phyloP scores from a whole-genome alignment of 73 alveolate genomes.

The Diophrys sp. region DNA sequence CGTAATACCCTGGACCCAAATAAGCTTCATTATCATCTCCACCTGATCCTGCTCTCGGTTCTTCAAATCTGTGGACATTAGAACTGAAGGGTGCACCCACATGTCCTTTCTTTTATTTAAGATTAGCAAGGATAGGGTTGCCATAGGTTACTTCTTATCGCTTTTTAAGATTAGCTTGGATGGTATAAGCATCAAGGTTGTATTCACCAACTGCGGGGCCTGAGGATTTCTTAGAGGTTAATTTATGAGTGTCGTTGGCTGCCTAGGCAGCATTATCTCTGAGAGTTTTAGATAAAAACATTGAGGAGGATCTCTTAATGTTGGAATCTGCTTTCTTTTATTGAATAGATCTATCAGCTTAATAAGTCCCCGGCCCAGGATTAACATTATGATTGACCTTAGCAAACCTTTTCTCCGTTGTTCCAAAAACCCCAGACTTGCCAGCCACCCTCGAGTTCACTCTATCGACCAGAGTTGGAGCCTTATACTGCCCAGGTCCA shows the following conservation, averaged over 20 bases:
- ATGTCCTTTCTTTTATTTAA: constrained; percentile 32
- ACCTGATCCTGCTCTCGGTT: constrained; percentile 28
- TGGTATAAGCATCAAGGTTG: constrained; percentile 23
- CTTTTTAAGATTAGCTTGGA: constrained; percentile 23
- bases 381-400: constrained; percentile 21
- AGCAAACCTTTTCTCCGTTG: constrained; percentile 70
- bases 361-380: constrained; percentile 76
- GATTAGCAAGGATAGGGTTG: constrained; percentile 55
- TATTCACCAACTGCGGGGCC: constrained; percentile 55
- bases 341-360: constrained; percentile 38
- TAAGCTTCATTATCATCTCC: constrained; percentile 57
- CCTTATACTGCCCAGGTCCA: constrained; percentile 53
- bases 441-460: constrained; percentile 22
- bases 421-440: constrained; percentile 54
- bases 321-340: constrained; percentile 43
- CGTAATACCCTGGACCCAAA: constrained; percentile 69
- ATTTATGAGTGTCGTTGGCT: too few relatives aligned
- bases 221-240: too few relatives aligned
- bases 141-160: constrained; percentile 39
- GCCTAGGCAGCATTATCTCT: constrained; percentile 23
- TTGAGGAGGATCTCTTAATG: constrained; percentile 51
- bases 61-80: constrained; percentile 39
- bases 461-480: constrained; percentile 4
- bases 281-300: constrained; percentile 44
- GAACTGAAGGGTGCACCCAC: constrained; percentile 21